Conservation (phyloP, 306 rosid genomes). For the cucumber (Cucumis sativus) region Cucumber_9930_V3 NC_026659.2:28367501-28368000, state of each 20-base stretch:
- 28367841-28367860: constrained; percentile 13
- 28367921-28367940: background rate
- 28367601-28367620: too few species aligned
- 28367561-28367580: background rate
- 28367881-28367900: background rate
- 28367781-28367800: constrained; percentile 60
- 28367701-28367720: constrained; percentile 58
- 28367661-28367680: background rate
- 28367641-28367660: background rate
- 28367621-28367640: too few species aligned
- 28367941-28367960: background rate
- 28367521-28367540: background rate
- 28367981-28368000: background rate
- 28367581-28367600: background rate
- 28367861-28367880: constrained; percentile 12
- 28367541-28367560: background rate
- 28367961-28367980: background rate
- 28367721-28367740: constrained; percentile 46
- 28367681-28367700: background rate
- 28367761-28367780: constrained; percentile 54
- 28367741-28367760: constrained; percentile 55
- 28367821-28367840: constrained; percentile 70
- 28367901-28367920: background rate
- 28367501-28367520: background rate
- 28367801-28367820: constrained; percentile 56